Conservation (phyloP, 2,329 filamentous ascomycete genomes). For the Claviceps pazoutovae region DNA sequence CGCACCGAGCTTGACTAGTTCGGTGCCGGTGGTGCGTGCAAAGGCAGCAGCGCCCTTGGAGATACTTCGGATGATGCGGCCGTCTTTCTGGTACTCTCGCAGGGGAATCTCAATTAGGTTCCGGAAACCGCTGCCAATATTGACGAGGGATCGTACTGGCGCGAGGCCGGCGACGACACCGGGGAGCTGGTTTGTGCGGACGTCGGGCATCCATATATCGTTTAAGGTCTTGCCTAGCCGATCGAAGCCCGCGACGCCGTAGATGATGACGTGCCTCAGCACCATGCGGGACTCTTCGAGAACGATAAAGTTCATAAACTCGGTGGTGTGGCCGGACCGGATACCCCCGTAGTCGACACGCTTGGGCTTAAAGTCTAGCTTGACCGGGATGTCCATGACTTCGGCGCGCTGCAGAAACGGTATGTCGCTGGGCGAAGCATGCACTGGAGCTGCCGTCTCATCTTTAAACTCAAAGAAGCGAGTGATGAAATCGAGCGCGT, state of each 20-base stretch:
- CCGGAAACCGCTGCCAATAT: slow-evolving; percentile 74
- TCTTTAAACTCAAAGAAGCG: slow-evolving; percentile 98
- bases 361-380: slow-evolving; percentile 92
- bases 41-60: slow-evolving; percentile 84
- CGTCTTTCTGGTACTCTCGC: slow-evolving; percentile 86
- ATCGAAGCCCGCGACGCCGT: slow-evolving; percentile 84
- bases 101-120: slow-evolving; percentile 84
- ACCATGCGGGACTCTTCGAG: slow-evolving; percentile 80
- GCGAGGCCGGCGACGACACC: slow-evolving; percentile 79
- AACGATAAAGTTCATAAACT: slow-evolving; percentile 98
- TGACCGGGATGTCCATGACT: slow-evolving; percentile 68
- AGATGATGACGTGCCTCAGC: slow-evolving; percentile 79
- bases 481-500: slow-evolving; percentile 91
- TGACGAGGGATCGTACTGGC: slow-evolving; percentile 78
- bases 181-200: slow-evolving; percentile 77
- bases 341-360: slow-evolving; percentile 91
- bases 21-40: slow-evolving; percentile 82
- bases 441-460: slow-evolving; percentile 37
- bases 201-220: slow-evolving; percentile 92
- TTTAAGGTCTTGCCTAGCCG: slow-evolving; percentile 80
- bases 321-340: slow-evolving; percentile 82
- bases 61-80: slow-evolving; percentile 79
- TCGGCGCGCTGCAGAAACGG: slow-evolving; percentile 87
- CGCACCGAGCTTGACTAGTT: slow-evolving; percentile 85
- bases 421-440: slow-evolving; percentile 51